A percentile compares a stretch with the other conserved stretches of the same genome.
phyloP scores from a whole-genome alignment of 805 yeast species.

The Yueomyces sp. region DNA sequence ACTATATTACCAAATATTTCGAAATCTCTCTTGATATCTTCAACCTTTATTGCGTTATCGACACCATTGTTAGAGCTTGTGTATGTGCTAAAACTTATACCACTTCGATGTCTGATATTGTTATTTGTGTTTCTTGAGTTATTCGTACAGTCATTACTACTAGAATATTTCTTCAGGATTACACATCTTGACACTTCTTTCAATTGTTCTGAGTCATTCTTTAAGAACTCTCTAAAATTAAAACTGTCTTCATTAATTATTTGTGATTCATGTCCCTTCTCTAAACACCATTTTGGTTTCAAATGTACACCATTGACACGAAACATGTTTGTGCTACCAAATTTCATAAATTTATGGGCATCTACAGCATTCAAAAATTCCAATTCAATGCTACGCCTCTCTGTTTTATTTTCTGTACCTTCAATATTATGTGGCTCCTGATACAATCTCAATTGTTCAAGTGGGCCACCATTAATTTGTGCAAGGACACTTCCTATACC shows the following conservation, averaged over 20 bases:
- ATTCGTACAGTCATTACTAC: neutral
- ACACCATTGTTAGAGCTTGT: too few species aligned
- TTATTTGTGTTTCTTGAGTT: constrained; percentile 9
- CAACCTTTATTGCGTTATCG: too few species aligned
- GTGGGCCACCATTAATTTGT: constrained; percentile 56
- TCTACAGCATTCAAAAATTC: constrained; percentile 39
- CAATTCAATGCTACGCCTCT: constrained; percentile 27
- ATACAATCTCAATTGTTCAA: constrained; percentile 31
- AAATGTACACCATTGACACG: constrained; percentile 43
- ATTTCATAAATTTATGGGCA: constrained; percentile 42
- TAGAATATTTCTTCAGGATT: constrained; percentile 1
- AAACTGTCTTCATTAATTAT: neutral
- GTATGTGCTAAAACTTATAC: too few species aligned
- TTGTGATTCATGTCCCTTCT: neutral
- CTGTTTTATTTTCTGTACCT: constrained; percentile 7
- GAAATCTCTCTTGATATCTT: constrained; percentile 33
- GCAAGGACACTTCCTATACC: constrained; percentile 38
- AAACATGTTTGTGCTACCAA: constrained; percentile 39
- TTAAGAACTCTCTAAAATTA: neutral
- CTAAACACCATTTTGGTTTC: constrained; percentile 33
- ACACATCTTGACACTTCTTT: constrained; percentile 2
- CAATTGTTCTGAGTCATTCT: neutral
- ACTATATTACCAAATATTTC: constrained; percentile 42
- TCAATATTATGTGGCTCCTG: constrained; percentile 8
- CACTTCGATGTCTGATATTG: too few species aligned